These are phyloP conservation scores for Schizophyllum amplum DNA, from an alignment of 1,284 basidiomycete species.

Conservation along the genomic window DNA sequence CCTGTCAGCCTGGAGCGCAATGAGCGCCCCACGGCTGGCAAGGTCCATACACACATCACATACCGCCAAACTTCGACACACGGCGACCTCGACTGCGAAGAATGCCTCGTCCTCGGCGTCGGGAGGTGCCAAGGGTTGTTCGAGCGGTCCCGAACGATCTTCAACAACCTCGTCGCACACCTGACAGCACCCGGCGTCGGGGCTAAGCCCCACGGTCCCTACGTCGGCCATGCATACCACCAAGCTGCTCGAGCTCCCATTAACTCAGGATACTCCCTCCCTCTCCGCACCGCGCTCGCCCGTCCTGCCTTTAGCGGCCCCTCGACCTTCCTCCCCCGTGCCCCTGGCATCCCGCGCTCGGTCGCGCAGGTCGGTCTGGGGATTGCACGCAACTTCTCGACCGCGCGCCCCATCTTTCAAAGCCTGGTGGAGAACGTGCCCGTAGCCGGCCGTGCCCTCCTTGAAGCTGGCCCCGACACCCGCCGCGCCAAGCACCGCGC, in stretches of 20 bases:
- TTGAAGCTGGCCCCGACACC: slow-evolving; percentile 61
- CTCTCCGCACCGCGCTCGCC: slow-evolving; percentile 40
- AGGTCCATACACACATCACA: slow-evolving; percentile 34
- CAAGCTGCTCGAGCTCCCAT: slow-evolving; percentile 32
- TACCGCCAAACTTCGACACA: slow-evolving; percentile 21
- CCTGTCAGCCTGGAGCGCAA: background rate
- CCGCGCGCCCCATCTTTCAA: slow-evolving; percentile 66
- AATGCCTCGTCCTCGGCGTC: background rate
- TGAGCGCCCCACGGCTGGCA: slow-evolving; percentile 14
- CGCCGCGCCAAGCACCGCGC: slow-evolving; percentile 38
- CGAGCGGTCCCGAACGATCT: slow-evolving; percentile 41
- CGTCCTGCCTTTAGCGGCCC: slow-evolving; percentile 16
- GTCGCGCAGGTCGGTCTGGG: slow-evolving; percentile 63
- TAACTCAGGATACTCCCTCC: slow-evolving; percentile 43
- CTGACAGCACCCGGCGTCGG: slow-evolving; percentile 46
- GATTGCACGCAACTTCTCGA: slow-evolving; percentile 62
- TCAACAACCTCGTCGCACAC: slow-evolving; percentile 48
- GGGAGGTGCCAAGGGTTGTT: slow-evolving; percentile 40
- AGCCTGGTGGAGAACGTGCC: slow-evolving; percentile 71
- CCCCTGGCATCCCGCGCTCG: slow-evolving; percentile 38
- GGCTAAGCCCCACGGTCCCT: slow-evolving; percentile 26
- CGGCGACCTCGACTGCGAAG: background rate
- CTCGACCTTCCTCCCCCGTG: slow-evolving; percentile 40
- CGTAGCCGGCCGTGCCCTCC: slow-evolving; percentile 55
- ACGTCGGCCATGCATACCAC: slow-evolving; percentile 25